Base-by-base conservation (phyloP, 2,329 filamentous ascomycete genomes). In the Aspergillus japonicus region DNA sequence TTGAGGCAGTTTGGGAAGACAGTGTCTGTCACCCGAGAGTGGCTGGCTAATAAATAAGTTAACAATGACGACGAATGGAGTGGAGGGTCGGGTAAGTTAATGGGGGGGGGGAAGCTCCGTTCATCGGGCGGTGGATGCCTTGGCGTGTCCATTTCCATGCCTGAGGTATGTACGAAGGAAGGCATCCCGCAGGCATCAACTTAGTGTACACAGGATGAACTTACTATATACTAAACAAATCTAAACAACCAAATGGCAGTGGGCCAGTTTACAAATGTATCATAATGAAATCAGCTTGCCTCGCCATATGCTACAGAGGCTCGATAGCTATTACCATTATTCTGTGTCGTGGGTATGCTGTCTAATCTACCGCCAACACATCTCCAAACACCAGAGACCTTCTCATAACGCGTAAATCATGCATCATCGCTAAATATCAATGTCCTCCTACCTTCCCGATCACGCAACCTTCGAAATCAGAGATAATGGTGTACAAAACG, bases 1-100 rank as follows among this genome's bases (percentile, higher is more conserved):
- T 26, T 66, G 51, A 59, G 62, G 69, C 58, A 50, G 65, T 64
- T 64, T 68, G 63, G 56, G 47, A 26, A 35, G 53, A 54, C 52
- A 29, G 29, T 26, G n/a, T 47, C 29, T n/a, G 24, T 31, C 19
- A 23, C 29, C 39, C 39, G 23, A 54, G 24, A 44, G 39, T 29
- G 47, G 52, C 52, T 47, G 26, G 26, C 26, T 29, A 7, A 29
- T 29, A 29, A 26, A 7, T 29, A 29, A 29, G 26, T 29, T 29
- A 29, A 29, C 26, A 39, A 47, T 29, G 48, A 58, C 52, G 44
- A 24, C 33, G 52, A 44, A 19, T 44, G 39, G 47, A 48, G 51
- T 31, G 24, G 39, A 48, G 47, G 57, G 54, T 57, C 44, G 39
- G 49, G 57, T 48, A 51, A 54, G 44, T 21, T 21, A 21, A 21